These are phyloP conservation scores for Penicillium janthinellum DNA, from an alignment of 2,329 filamentous ascomycete genomes.

Conservation along the genomic window DNA sequence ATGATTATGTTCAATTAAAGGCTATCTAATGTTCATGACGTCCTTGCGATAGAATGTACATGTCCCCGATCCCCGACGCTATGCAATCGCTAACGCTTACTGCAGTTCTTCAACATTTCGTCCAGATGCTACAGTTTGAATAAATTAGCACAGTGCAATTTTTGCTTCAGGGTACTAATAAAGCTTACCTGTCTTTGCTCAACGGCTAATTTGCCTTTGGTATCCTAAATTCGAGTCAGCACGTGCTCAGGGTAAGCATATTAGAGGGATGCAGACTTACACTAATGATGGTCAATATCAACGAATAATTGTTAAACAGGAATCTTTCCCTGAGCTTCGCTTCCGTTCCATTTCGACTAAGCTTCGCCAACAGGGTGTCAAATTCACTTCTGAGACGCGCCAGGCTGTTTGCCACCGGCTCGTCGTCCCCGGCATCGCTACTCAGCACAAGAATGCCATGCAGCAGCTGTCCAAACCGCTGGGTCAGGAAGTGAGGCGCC, in stretches of 20 bases:
- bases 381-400: constrained; percentile 76
- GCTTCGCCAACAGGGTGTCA: constrained; percentile 76
- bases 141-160: neutral
- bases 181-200: constrained; percentile 66
- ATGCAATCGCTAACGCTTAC: constrained; percentile 31
- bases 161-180: neutral
- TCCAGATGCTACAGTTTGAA: constrained; percentile 35
- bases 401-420: constrained; percentile 83
- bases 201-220: constrained; percentile 53
- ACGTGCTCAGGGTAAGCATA: neutral
- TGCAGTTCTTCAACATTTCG: constrained; percentile 41
- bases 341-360: constrained; percentile 76
- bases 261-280: constrained; percentile 41
- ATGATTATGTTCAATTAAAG: constrained; percentile 11
- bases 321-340: constrained; percentile 82
- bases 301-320: constrained; percentile 91
- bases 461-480: constrained; percentile 91
- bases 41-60: constrained; percentile 10
- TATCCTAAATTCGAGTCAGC: constrained; percentile 40
- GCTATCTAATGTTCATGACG: constrained; percentile 6
- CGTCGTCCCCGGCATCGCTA: constrained; percentile 89
- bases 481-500: constrained; percentile 87
- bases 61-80: constrained; percentile 6
- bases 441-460: constrained; percentile 82
- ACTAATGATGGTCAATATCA: constrained; percentile 89